Conservation (phyloP, 176 grass and related monocot species). For the Phoenix roebelenii region DNA sequence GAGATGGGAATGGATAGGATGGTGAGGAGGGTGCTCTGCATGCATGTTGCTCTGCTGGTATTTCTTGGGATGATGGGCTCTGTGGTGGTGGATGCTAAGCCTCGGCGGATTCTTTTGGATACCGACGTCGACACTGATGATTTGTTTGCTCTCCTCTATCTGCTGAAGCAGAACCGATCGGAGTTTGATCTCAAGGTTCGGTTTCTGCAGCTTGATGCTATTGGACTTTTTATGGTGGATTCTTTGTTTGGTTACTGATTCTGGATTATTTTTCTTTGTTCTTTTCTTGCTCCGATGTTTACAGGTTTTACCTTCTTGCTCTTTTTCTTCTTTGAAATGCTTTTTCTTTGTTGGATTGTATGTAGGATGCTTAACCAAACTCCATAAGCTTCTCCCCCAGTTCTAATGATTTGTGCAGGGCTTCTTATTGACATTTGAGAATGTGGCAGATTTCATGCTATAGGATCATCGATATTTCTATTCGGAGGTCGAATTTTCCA, state of each 20-base stretch:
- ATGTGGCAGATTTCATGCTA: too few species aligned
- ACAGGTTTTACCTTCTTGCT: too few species aligned
- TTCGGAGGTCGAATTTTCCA: too few species aligned
- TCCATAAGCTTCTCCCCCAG: too few species aligned
- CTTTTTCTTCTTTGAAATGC: too few species aligned
- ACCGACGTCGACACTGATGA: constrained; percentile 78
- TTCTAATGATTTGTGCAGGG: too few species aligned
- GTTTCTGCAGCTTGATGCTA: neutral
- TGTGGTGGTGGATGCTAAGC: neutral
- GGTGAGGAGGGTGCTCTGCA: neutral
- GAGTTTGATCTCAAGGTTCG: constrained; percentile 75
- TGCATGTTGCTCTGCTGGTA: constrained; percentile 1
- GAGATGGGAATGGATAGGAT: neutral
- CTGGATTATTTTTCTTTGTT: neutral
- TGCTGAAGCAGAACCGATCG: constrained; percentile 74
- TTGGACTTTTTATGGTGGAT: too few species aligned
- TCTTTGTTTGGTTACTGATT: neutral
- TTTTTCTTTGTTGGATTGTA: too few species aligned
- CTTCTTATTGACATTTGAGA: too few species aligned
- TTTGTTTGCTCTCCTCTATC: constrained; percentile 61
- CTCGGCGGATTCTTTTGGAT: constrained; percentile 52
- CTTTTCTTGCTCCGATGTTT: too few species aligned
- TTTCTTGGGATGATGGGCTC: neutral
- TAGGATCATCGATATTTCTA: too few species aligned
- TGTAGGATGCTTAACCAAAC: too few species aligned